Evolutionary conservation across 169 alveolate species (phyloP).

Genomic region (Plasmodium gallinaceum): DNA sequence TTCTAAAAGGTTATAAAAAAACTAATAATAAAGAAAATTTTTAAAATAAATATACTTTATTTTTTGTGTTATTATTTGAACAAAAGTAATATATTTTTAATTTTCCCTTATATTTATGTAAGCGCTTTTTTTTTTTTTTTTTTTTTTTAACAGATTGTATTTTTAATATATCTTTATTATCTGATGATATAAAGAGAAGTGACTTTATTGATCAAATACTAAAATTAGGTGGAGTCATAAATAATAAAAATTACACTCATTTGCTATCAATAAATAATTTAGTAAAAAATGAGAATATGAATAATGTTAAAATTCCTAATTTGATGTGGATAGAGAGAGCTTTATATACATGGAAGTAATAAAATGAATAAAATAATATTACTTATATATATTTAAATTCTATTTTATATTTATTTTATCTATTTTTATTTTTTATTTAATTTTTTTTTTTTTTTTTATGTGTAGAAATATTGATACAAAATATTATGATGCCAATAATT

Average conservation of each 20-base stretch:
- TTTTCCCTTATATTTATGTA: too few species aligned
- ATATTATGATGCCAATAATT: conserved; percentile 35
- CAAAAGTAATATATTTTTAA: not conserved
- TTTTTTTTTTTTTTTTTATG: not conserved
- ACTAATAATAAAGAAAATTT: not conserved
- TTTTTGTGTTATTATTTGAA: not conserved
- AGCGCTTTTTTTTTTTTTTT: not conserved
- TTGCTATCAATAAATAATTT: conserved; percentile 32
- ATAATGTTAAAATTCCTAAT: conserved; percentile 17
- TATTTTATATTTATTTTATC: not conserved
- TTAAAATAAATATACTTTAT: not conserved
- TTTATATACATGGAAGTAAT: conserved; percentile 64
- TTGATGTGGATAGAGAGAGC: conserved; percentile 72
- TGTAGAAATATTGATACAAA: conserved; percentile 35
- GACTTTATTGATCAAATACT: conserved; percentile 49
- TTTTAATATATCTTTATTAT: conserved; percentile 38
- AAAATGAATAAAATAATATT: not conserved
- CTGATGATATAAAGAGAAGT: conserved; percentile 60
- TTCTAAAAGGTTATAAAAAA: conserved; percentile 22
- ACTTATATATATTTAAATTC: not conserved
- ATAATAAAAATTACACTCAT: conserved; percentile 40
- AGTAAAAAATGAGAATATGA: conserved; percentile 16
- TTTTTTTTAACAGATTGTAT: conserved; percentile 14
- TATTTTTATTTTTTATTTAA: not conserved
- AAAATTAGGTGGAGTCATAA: conserved; percentile 56